Conservation (phyloP, 768 basidiomycete species). For the Goffeauzyma gilvescens region DNA sequence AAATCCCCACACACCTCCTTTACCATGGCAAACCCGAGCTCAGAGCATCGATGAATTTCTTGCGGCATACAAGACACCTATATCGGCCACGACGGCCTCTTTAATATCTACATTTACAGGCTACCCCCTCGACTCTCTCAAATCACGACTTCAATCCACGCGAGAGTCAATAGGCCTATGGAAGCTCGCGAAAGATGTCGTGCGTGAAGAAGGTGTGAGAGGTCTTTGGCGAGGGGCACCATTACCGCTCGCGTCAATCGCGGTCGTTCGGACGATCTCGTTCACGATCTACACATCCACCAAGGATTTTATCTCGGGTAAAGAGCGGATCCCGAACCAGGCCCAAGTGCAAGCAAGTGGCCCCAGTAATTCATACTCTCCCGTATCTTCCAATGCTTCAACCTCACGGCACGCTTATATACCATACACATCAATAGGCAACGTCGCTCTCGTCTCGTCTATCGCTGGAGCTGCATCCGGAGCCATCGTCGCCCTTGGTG, state of each 20-base stretch:
- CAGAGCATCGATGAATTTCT: no score
- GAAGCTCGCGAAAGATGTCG: conserved; percentile 33
- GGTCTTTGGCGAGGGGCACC: conserved; percentile 37
- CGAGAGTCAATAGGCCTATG: conserved; percentile 57
- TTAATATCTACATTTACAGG: conserved; percentile 82
- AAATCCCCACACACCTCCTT: no score
- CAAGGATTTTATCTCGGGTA: conserved; percentile 26
- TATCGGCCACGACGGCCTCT: no score
- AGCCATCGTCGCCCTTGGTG: conserved; percentile 68
- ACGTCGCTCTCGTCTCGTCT: conserved; percentile 59
- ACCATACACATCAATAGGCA: neutral
- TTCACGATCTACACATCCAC: conserved; percentile 30
- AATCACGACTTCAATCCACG: conserved; percentile 75
- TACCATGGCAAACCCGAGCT: no score
- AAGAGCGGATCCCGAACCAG: conserved; percentile 12
- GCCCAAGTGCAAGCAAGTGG: neutral
- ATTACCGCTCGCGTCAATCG: conserved; percentile 84
- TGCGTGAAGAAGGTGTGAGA: conserved; percentile 35
- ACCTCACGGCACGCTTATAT: no score
- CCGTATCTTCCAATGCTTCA: neutral
- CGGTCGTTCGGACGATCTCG: conserved; percentile 58
- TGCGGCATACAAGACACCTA: no score
- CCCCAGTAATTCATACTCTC: neutral
- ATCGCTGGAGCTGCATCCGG: conserved; percentile 76
- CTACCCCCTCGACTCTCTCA: conserved; percentile 88